Percentiles rank a stretch among this genome's conserved stretches.
phyloP scores from a whole-genome alignment of 1,284 basidiomycete species.

The Pseudozyma thailandica region DNA sequence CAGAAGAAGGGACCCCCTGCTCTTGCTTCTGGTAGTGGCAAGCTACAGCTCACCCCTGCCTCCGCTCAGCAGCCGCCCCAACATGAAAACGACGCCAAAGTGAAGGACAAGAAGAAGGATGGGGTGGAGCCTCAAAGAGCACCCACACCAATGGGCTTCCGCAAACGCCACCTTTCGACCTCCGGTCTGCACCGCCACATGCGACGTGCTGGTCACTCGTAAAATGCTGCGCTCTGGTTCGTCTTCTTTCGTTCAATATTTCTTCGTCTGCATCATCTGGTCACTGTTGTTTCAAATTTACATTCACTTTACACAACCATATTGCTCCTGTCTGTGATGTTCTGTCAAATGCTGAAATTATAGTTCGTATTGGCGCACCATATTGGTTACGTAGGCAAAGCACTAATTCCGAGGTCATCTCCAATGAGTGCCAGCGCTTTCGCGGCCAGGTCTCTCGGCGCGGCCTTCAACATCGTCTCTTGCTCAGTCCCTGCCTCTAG shows the following conservation, averaged over 20 bases:
- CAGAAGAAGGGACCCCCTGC: too few species aligned
- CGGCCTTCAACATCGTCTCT: not conserved
- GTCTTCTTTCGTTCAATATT: too few species aligned
- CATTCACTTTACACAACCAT: too few species aligned
- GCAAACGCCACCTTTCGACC: conserved; percentile 7
- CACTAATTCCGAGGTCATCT: conserved; percentile 18
- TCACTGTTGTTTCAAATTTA: too few species aligned
- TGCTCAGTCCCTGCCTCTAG: not conserved
- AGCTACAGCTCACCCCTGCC: too few species aligned
- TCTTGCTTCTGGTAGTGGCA: too few species aligned
- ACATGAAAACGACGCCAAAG: not conserved
- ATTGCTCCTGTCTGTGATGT: too few species aligned
- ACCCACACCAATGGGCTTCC: conserved; percentile 30
- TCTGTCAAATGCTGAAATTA: too few species aligned
- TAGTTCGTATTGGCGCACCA: not conserved
- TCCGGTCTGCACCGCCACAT: not conserved
- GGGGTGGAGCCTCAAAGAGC: conserved; percentile 13
- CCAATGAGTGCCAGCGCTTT: conserved; percentile 23
- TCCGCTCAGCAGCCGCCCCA: not conserved
- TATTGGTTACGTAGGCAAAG: not conserved
- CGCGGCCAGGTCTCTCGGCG: conserved; percentile 19
- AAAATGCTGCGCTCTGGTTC: too few species aligned
- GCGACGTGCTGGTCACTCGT: not conserved
- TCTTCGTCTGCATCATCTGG: too few species aligned
- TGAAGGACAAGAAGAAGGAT: not conserved